Percentiles rank a stretch among this genome's conserved stretches.
These are phyloP conservation scores for Fusarium ramigenum DNA, from an alignment of 2,329 filamentous ascomycete genomes.

Conservation along the genomic window DNA sequence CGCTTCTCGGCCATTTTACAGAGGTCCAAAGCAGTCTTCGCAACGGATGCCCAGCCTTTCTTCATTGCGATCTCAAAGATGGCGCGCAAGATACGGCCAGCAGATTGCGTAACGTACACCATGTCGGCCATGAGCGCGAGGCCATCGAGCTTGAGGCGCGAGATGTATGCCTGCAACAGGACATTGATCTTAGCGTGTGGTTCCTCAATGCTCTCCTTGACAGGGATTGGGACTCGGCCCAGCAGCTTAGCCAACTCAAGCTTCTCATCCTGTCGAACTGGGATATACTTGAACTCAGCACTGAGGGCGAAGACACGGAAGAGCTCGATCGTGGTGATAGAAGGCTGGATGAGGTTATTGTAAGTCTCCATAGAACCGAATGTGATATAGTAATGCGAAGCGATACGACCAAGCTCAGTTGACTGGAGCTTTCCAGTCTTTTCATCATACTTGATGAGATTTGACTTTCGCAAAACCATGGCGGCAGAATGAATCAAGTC, in stretches of 20 bases:
- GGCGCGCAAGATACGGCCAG: conserved; percentile 92
- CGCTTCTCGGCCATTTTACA: conserved; percentile 99
- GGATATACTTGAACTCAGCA: conserved; percentile 99
- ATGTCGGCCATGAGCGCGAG: conserved; percentile 97
- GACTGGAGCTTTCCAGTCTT: conserved; percentile 88
- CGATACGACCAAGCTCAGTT: conserved; percentile 93
- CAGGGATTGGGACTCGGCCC: conserved; percentile 89
- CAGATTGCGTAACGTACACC: conserved; percentile 98
- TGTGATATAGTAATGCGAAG: conserved; percentile 98
- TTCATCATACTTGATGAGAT: conserved; percentile 93
- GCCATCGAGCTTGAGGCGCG: conserved; percentile 90
- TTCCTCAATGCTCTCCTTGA: conserved; percentile 98
- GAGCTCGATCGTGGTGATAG: conserved; percentile 91
- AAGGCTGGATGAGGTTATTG: conserved; percentile 92
- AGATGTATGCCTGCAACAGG: conserved; percentile 94
- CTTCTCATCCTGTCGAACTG: conserved; percentile 97
- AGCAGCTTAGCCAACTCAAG: conserved; percentile 93
- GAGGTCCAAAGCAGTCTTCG: conserved; percentile 89
- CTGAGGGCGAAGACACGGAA: conserved; percentile 97
- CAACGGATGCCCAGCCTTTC: conserved; percentile 94
- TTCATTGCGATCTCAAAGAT: conserved; percentile 98
- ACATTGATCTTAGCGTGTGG: conserved; percentile 98
- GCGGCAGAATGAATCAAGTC: conserved; percentile 96
- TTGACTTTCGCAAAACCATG: conserved; percentile 84
- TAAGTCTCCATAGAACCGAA: conserved; percentile 97